Evolutionary conservation across 1,139 yeast species (phyloP).

Genomic region (Geotrichum citri-aurantii): DNA sequence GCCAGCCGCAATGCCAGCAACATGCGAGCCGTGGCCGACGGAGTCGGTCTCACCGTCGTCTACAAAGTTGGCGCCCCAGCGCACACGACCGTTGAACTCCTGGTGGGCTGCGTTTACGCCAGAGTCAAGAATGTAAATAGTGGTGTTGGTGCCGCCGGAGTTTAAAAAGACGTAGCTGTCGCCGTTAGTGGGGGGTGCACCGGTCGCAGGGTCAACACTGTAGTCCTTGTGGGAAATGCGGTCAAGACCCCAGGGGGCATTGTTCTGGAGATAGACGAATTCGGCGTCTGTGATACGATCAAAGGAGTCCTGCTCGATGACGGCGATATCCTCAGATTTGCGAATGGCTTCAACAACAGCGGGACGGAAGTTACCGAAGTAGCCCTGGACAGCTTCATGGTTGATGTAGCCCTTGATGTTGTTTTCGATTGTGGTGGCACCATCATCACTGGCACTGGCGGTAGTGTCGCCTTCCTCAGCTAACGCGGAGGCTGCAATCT

Average conservation of each 20-base stretch:
- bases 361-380: slow-evolving; percentile 27
- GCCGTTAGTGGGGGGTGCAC: slow-evolving; percentile 13
- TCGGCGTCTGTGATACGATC: slow-evolving; percentile 19
- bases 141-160: slow-evolving; percentile 49
- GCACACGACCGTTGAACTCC: slow-evolving; percentile 48
- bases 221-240: slow-evolving; percentile 41
- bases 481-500: slow-evolving; percentile 1
- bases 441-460: not conserved
- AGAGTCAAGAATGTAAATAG: slow-evolving; percentile 48
- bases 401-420: slow-evolving; percentile 58
- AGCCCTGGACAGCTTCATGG: slow-evolving; percentile 39
- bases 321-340: slow-evolving; percentile 41
- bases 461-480: not conserved
- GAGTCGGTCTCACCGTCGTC: slow-evolving; percentile 36
- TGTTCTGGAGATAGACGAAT: slow-evolving; percentile 18
- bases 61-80: slow-evolving; percentile 33
- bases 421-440: slow-evolving; percentile 12
- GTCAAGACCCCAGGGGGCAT: slow-evolving; percentile 52
- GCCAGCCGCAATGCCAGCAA: slow-evolving; percentile 44
- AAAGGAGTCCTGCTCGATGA: slow-evolving; percentile 46
- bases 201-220: slow-evolving; percentile 19
- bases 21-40: slow-evolving; percentile 42
- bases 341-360: slow-evolving; percentile 39
- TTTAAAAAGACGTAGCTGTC: slow-evolving; percentile 41
- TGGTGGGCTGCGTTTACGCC: slow-evolving; percentile 45